phyloP scores from a whole-genome alignment of 768 basidiomycete species.

The Collybia sordida region DNA sequence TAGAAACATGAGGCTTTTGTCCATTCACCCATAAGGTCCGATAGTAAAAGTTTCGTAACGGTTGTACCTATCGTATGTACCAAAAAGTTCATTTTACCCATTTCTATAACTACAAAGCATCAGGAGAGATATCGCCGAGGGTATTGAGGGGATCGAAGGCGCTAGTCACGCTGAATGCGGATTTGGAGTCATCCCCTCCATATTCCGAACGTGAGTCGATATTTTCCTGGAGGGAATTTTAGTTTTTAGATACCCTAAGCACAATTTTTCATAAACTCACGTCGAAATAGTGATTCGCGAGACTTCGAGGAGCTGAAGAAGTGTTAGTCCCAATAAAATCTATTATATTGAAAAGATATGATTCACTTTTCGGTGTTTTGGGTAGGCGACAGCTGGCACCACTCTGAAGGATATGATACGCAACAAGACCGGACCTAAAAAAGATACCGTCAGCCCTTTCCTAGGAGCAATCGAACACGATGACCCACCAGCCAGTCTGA shows the following conservation, averaged over 20 bases:
- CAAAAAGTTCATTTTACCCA: too few relatives aligned
- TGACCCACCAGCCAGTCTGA: constrained; percentile 89
- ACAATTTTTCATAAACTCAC: constrained; percentile 42
- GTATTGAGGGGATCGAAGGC: constrained; percentile 49
- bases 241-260: background rate
- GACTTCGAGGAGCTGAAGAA: constrained; percentile 73
- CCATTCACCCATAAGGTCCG: too few relatives aligned
- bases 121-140: constrained; percentile 69
- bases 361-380: constrained; percentile 89
- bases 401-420: constrained; percentile 89
- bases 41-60: too few relatives aligned
- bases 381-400: constrained; percentile 88
- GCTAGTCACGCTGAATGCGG: constrained; percentile 61
- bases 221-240: constrained; percentile 53
- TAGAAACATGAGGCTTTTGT: too few relatives aligned
- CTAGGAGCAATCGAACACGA: background rate
- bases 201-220: constrained; percentile 72
- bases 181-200: constrained; percentile 63
- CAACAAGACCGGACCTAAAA: constrained; percentile 81
- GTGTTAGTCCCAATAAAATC: constrained; percentile 2
- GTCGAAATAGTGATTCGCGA: constrained; percentile 93
- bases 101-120: constrained; percentile 60
- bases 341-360: background rate
- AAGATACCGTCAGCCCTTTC: background rate
- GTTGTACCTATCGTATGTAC: background rate